Evolutionary conservation across 768 basidiomycete species (phyloP).

Genomic region (Hortiboletus campestris): DNA sequence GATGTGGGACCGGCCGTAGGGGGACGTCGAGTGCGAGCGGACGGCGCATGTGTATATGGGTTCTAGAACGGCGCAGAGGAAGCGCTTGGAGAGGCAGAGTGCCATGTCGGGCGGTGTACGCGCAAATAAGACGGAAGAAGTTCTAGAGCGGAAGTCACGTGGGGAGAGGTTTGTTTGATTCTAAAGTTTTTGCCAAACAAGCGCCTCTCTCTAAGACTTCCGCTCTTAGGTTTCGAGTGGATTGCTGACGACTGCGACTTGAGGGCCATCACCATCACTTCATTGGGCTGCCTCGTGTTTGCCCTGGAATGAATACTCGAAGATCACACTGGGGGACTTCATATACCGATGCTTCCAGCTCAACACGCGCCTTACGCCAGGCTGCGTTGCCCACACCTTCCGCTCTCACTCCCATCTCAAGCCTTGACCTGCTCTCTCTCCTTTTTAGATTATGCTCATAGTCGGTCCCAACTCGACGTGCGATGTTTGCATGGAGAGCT

Average conservation of each 20-base stretch:
- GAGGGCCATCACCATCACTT: too few relatives aligned
- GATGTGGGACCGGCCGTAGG: constrained; percentile 83
- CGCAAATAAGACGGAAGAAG: background rate
- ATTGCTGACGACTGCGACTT: too few relatives aligned
- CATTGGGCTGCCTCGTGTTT: background rate
- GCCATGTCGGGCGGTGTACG: constrained; percentile 7
- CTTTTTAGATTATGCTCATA: constrained; percentile 5
- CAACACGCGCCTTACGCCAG: background rate
- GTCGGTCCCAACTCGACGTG: constrained; percentile 9
- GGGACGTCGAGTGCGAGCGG: constrained; percentile 62
- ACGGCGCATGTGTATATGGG: constrained; percentile 18
- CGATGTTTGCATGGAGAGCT: constrained; percentile 14
- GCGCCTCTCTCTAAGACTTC: too few relatives aligned
- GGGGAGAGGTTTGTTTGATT: constrained; percentile 13
- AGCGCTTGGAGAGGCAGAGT: constrained; percentile 11
- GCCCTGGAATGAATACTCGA: background rate
- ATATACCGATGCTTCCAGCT: too few relatives aligned
- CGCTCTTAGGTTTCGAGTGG: too few relatives aligned
- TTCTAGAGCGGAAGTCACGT: background rate
- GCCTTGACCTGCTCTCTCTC: background rate
- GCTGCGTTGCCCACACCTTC: background rate
- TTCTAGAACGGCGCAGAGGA: constrained; percentile 4
- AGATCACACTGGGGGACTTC: background rate
- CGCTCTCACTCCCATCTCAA: background rate
- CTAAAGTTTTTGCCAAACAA: constrained; percentile 24